Conservation (phyloP, 2,329 filamentous ascomycete species). For the Dendryphion nanum region DNA sequence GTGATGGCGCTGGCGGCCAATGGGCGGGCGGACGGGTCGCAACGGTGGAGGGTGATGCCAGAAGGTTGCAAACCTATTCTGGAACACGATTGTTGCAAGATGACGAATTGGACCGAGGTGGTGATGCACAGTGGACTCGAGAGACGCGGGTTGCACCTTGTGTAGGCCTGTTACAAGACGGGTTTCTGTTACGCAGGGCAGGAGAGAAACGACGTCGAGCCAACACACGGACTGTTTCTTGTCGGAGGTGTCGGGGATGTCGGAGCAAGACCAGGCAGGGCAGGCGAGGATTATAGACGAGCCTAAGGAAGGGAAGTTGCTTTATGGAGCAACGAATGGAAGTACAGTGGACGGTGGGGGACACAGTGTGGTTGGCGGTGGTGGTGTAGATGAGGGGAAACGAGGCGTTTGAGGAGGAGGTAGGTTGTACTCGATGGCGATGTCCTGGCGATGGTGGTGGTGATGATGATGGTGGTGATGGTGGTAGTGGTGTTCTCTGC, state of each 20-base stretch:
- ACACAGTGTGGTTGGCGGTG: not conserved
- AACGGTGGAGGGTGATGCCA: too few relatives aligned
- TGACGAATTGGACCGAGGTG: slow-evolving; percentile 17
- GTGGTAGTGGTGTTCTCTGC: slow-evolving; percentile 12
- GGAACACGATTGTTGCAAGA: slow-evolving; percentile 16
- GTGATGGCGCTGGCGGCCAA: not conserved
- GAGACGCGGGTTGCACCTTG: slow-evolving; percentile 19
- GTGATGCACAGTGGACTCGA: slow-evolving; percentile 14
- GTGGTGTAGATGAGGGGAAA: not conserved
- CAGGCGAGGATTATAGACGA: slow-evolving; percentile 1
- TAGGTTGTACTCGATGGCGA: too few relatives aligned
- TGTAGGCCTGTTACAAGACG: slow-evolving; percentile 14
- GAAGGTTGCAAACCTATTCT: slow-evolving; percentile 10
- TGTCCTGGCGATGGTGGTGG: too few relatives aligned
- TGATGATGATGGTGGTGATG: too few relatives aligned
- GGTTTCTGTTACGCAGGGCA: slow-evolving; percentile 27
- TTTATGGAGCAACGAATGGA: slow-evolving; percentile 11
- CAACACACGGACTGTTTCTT: slow-evolving; percentile 26
- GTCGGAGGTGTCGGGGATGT: slow-evolving; percentile 6
- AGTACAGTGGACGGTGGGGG: slow-evolving; percentile 5
- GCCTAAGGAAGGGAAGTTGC: slow-evolving; percentile 2
- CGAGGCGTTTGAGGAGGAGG: not conserved
- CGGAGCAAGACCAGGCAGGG: not conserved
- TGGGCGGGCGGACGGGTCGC: not conserved
- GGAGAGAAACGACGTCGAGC: slow-evolving; percentile 9